Evolutionary conservation across 2,329 filamentous ascomycete genomes (phyloP).

Genomic region (Dactylella cylindrospora): DNA sequence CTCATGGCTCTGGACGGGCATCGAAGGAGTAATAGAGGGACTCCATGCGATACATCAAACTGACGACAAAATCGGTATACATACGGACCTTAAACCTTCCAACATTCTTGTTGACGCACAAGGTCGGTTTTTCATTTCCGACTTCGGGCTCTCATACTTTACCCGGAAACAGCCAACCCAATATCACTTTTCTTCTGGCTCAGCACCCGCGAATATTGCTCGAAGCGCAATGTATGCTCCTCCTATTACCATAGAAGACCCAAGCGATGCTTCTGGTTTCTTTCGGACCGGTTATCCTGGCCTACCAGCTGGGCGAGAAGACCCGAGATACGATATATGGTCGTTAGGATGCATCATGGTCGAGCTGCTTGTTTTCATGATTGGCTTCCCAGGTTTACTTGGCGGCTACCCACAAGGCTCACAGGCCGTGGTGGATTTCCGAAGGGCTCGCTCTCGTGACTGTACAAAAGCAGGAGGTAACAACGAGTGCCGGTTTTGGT

Average conservation of each 20-base stretch:
- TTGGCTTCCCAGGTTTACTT: too few relatives aligned
- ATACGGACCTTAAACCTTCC: constrained; percentile 3
- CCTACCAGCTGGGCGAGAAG: neutral
- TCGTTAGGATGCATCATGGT: neutral
- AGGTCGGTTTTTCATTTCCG: neutral
- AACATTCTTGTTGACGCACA: neutral
- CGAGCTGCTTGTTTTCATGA: neutral
- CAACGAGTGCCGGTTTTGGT: too few relatives aligned
- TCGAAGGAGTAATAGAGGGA: neutral
- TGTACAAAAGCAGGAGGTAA: too few relatives aligned
- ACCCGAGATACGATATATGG: constrained; percentile 1
- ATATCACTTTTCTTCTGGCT: neutral
- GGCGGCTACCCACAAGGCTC: too few relatives aligned
- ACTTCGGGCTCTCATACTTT: constrained; percentile 3
- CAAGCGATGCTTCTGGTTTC: too few relatives aligned
- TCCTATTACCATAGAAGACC: neutral
- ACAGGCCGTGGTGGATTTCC: too few relatives aligned
- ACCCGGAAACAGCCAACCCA: neutral
- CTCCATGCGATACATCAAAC: neutral
- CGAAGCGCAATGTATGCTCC: constrained; percentile 5
- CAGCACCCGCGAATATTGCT: too few relatives aligned
- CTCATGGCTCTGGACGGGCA: neutral
- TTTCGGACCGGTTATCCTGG: too few relatives aligned
- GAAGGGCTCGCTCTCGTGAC: too few relatives aligned
- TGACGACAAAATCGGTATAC: neutral